phyloP scores from a whole-genome alignment of 441 rosid genomes.

The Dalechampia spathulata region DNA sequence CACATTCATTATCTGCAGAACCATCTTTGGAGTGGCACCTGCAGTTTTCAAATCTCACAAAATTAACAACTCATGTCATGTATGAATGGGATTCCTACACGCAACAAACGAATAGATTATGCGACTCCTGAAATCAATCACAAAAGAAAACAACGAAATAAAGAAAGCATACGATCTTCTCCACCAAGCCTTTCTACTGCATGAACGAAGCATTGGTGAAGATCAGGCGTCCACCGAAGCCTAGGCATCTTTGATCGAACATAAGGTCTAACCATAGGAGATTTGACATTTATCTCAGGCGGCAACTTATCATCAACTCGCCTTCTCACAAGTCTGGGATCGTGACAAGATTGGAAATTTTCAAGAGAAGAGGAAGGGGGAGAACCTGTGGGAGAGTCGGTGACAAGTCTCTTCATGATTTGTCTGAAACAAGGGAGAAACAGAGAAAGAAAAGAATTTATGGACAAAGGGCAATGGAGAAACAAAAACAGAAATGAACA shows the following conservation, averaged over 20 bases:
- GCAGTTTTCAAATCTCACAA: background rate
- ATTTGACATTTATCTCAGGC: conserved; percentile 16
- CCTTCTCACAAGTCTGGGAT: background rate
- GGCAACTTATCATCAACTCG: background rate
- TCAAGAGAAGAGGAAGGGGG: conserved; percentile 11
- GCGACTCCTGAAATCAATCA: background rate
- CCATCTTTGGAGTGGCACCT: conserved; percentile 98
- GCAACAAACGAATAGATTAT: background rate
- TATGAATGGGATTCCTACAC: background rate
- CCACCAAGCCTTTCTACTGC: conserved; percentile 92
- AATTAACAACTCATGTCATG: background rate
- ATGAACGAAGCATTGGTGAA: conserved; percentile 84
- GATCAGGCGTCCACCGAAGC: conserved; percentile 96
- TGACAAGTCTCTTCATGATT: conserved; percentile 9
- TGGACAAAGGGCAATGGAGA: too few species aligned
- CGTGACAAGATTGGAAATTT: background rate
- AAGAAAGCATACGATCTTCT: conserved; percentile 46
- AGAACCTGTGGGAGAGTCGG: conserved; percentile 12
- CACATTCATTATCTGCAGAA: conserved; percentile 94
- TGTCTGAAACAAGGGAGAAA: background rate
- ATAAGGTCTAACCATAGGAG: conserved; percentile 60
- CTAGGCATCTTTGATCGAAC: conserved; percentile 86
- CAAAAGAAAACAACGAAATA: background rate
- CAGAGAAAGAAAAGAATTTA: conserved; percentile 1
- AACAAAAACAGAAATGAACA: too few species aligned